A percentile compares a stretch with the other conserved stretches of the same genome.
Evolutionary conservation across 495 filamentous ascomycete species (phyloP).

Genomic region (Pseudomonodictys pantanalensis): DNA sequence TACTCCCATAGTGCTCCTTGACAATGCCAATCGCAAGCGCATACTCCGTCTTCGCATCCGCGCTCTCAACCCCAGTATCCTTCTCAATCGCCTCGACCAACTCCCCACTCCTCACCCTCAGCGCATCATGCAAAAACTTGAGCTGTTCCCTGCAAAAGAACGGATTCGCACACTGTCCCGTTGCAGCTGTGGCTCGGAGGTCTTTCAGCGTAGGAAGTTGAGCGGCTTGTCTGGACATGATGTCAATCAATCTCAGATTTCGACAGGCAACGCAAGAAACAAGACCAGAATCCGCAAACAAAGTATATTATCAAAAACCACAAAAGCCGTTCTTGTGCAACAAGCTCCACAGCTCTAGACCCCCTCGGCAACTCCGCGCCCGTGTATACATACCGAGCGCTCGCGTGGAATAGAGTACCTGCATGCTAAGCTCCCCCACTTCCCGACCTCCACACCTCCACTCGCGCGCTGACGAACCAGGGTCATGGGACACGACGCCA

Average conservation of each 20-base stretch:
- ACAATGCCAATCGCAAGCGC: conserved; percentile 45
- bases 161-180: conserved; percentile 49
- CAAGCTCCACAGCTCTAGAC: too few relatives aligned
- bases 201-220: conserved; percentile 39
- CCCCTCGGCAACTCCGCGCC: too few relatives aligned
- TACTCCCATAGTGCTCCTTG: conserved; percentile 44
- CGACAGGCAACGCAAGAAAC: conserved; percentile 25
- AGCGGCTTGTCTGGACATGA: too few relatives aligned
- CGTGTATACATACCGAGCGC: too few relatives aligned
- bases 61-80: conserved; percentile 40
- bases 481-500: too few relatives aligned
- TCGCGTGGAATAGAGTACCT: not conserved
- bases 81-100: conserved; percentile 44
- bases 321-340: too few relatives aligned
- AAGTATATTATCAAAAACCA: too few relatives aligned
- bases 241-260: too few relatives aligned
- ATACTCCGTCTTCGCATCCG: conserved; percentile 48
- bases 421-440: too few relatives aligned
- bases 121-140: conserved; percentile 42
- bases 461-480: too few relatives aligned
- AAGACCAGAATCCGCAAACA: too few relatives aligned
- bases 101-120: conserved; percentile 38
- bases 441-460: too few relatives aligned
- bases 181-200: conserved; percentile 46
- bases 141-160: conserved; percentile 50